Evolutionary conservation across 2,329 filamentous ascomycete genomes (phyloP), one percentile per base, ranked within the genome.

Genomic region (Grosmannia penicillata): DNA sequence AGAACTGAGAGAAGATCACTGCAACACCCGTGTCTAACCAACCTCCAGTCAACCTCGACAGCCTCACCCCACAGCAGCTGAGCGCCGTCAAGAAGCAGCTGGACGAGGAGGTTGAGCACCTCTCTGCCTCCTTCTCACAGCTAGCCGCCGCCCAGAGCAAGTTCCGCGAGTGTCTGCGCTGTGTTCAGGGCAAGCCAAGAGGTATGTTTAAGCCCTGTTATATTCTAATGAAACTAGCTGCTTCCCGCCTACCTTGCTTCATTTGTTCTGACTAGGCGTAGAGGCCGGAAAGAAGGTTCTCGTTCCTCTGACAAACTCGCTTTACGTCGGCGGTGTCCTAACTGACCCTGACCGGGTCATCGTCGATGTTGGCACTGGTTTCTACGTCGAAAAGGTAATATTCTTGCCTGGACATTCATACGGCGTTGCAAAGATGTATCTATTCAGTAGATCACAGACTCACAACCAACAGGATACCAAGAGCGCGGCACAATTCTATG

Each of bases 61-160:
- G 72, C 44, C 79, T 98, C 52, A 82, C 80, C 50, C 69, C 79
- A 21, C 82, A 84, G 48, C 89, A 95, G 62, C 81, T 98, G 48
- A 79, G 76, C 49, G 77, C 85, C 51, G 79, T 98, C 49, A 95
- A 98, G 68, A 86, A 91, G 59, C 89, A 95, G 58, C 79, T 98
- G 48, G 89, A 94, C 58, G 80, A 91, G 53, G 91, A 98, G 62
- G 79, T 98, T 47, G 85, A 94, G 56, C 89, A 96, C 64, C 75
- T 98, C 48, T 93, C 85, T 3, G 73, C 68, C 41, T 96, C 91
- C 9, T 94, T 93, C 63, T 71, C 81, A 36, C 91, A 93, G 56
- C 75, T 98, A 2, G 83, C 87, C 47, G 78, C 79, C 37, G 91
- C 91, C 3, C 91, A 96, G 57, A 71, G 75, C 38, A 94, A 93